phyloP scores from a whole-genome alignment of 805 yeast genomes.

The Schwanniomyces sp. region DNA sequence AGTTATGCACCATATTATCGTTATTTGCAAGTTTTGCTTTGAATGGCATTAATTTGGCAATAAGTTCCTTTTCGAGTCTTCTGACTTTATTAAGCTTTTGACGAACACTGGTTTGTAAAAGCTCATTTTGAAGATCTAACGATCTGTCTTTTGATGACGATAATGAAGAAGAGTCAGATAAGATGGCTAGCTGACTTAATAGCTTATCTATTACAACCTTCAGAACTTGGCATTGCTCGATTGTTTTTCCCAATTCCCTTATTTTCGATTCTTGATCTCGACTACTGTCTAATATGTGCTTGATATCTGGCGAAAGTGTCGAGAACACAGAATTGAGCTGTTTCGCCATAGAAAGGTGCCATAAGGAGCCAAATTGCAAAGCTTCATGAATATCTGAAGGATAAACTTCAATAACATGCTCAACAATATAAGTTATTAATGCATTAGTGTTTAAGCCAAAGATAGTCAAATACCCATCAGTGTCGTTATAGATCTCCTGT shows the following conservation, averaged over 20 bases:
- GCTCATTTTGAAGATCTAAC: constrained; percentile 29
- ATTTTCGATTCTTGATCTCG: constrained; percentile 3
- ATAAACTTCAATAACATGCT: background rate
- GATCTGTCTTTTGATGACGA: constrained; percentile 19
- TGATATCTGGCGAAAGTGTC: background rate
- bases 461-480: constrained; percentile 24
- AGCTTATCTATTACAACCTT: constrained; percentile 24
- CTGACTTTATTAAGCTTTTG: constrained; percentile 23
- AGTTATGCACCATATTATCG: constrained; percentile 18
- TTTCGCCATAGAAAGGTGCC: constrained; percentile 13
- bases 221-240: constrained; percentile 14
- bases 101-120: constrained; percentile 23
- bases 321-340: constrained; percentile 8
- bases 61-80: constrained; percentile 20
- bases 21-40: constrained; percentile 23
- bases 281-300: background rate
- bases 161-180: constrained; percentile 8
- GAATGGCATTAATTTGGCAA: constrained; percentile 29
- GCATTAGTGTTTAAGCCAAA: constrained; percentile 17
- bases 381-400: constrained; percentile 2
- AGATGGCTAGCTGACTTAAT: constrained; percentile 22
- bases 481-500: constrained; percentile 19
- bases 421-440: constrained; percentile 12
- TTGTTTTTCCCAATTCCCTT: constrained; percentile 7
- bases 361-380: constrained; percentile 10